Evolutionary conservation across 2,329 filamentous ascomycete species (phyloP).

Genomic region (Epichloe hybrida): DNA sequence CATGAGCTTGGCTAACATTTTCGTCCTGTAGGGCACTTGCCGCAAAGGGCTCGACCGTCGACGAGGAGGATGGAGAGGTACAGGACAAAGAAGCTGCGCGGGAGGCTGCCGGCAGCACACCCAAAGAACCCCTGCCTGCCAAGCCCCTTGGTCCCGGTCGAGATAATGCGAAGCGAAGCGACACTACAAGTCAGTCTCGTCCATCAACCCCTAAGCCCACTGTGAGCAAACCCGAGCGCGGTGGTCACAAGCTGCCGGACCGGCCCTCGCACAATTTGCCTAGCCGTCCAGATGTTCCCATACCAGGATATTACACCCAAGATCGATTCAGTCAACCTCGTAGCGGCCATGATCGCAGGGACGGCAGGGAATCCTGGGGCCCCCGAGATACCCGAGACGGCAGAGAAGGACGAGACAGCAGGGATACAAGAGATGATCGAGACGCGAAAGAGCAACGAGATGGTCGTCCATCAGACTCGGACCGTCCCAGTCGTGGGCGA

Average conservation of each 20-base stretch:
- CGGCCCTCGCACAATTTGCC: constrained; percentile 32
- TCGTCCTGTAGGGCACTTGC: constrained; percentile 9
- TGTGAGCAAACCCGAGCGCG: constrained; percentile 14
- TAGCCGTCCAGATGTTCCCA: constrained; percentile 44
- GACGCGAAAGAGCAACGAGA: constrained; percentile 23
- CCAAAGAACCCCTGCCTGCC: constrained; percentile 22
- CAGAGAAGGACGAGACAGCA: constrained; percentile 18
- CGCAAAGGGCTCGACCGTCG: constrained; percentile 18
- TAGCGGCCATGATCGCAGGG: constrained; percentile 26
- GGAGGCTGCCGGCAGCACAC: constrained; percentile 1
- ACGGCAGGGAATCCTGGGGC: constrained; percentile 19
- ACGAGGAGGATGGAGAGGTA: constrained; percentile 62
- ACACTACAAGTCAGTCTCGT: constrained; percentile 9
- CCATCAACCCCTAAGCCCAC: constrained; percentile 17
- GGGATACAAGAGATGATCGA: constrained; percentile 26
- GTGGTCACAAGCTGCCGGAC: constrained; percentile 24
- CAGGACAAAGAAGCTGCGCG: constrained; percentile 33
- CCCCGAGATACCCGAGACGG: constrained; percentile 16
- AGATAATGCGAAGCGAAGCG: constrained; percentile 16
- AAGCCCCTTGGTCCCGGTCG: constrained; percentile 16
- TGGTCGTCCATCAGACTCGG: constrained; percentile 23
- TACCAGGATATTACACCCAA: constrained; percentile 32
- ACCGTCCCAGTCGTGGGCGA: constrained; percentile 27
- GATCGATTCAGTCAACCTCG: constrained; percentile 32
- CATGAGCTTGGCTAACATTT: constrained; percentile 3